Percentiles rank a stretch among this genome's conserved stretches.
These are phyloP conservation scores for Cercospora janseana DNA, from an alignment of 2,329 filamentous ascomycete genomes.

Conservation along the genomic window DNA sequence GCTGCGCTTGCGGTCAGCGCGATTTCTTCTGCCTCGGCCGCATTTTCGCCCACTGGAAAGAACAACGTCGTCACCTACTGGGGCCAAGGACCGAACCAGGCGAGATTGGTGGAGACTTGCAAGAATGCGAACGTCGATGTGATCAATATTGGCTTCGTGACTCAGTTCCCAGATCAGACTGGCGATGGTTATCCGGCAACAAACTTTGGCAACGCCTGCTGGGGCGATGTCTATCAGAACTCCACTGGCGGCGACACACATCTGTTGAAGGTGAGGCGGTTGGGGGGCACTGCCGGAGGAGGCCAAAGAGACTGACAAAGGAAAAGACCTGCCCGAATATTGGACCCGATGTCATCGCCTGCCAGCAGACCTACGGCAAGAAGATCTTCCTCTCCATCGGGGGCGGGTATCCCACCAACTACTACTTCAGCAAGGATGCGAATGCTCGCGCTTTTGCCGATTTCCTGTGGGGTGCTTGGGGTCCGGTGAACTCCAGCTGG, in stretches of 20 bases:
- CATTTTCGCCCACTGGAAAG: conserved; percentile 44
- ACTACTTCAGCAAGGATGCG: conserved; percentile 44
- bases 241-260: conserved; percentile 17
- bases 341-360: conserved; percentile 44
- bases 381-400: conserved; percentile 50
- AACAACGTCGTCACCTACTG: conserved; percentile 56
- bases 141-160: conserved; percentile 57
- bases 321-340: conserved; percentile 30
- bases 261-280: conserved; percentile 6
- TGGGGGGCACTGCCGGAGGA: background rate
- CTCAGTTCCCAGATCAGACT: conserved; percentile 50
- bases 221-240: conserved; percentile 18
- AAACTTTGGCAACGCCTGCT: conserved; percentile 49
- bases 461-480: conserved; percentile 50
- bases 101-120: conserved; percentile 52
- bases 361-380: conserved; percentile 44
- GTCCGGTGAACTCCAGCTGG: conserved; percentile 33
- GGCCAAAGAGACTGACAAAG: background rate
- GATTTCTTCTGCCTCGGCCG: conserved; percentile 39
- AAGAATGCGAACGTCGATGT: conserved; percentile 48
- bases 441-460: conserved; percentile 46
- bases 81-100: conserved; percentile 54
- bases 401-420: conserved; percentile 42
- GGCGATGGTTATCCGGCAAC: conserved; percentile 50
- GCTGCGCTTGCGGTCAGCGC: conserved; percentile 10